Percentiles rank a stretch among this genome's conserved stretches.
Evolutionary conservation across 2,329 filamentous ascomycete species (phyloP).

Genomic region (Sclerotinia trifoliorum): DNA sequence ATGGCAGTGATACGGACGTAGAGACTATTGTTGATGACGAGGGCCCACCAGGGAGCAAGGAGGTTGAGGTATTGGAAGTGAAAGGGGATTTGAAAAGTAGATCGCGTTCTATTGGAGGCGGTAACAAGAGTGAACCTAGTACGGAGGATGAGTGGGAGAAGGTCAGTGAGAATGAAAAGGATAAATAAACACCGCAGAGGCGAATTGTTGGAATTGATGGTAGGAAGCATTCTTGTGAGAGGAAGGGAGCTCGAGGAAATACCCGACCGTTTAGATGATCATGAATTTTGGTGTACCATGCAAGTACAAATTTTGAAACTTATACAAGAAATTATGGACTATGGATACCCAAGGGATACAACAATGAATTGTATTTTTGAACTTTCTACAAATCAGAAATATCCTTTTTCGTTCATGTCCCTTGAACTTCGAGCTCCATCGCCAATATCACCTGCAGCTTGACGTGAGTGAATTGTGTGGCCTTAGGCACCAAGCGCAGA

Average conservation of each 20-base stretch:
- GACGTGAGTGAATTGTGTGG: not conserved
- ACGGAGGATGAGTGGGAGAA: conserved; percentile 99
- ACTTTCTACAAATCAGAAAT: not conserved
- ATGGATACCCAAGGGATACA: conserved; percentile 14
- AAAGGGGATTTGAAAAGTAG: conserved; percentile 37
- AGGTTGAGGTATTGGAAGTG: conserved; percentile 33
- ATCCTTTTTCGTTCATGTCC: not conserved
- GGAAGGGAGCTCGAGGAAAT: conserved; percentile 14
- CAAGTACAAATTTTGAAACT: conserved; percentile 19
- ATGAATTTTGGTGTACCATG: conserved; percentile 17
- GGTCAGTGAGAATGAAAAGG: conserved; percentile 72
- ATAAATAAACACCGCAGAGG: conserved; percentile 43
- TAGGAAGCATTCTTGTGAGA: not conserved
- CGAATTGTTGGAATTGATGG: not conserved
- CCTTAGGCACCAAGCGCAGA: not conserved
- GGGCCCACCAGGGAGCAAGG: conserved; percentile 33
- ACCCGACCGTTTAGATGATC: conserved; percentile 20
- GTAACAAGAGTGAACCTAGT: conserved; percentile 59
- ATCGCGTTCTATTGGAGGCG: conserved; percentile 39
- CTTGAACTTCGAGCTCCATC: not conserved
- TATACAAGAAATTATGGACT: conserved; percentile 10
- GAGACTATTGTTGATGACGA: conserved; percentile 51
- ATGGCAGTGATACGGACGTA: conserved; percentile 47
- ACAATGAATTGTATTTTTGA: not conserved
- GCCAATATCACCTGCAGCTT: not conserved